Evolutionary conservation across 2,329 filamentous ascomycete genomes (phyloP), one percentile per base, ranked within the genome.

Genomic region (Hypomyces perniciosus): DNA sequence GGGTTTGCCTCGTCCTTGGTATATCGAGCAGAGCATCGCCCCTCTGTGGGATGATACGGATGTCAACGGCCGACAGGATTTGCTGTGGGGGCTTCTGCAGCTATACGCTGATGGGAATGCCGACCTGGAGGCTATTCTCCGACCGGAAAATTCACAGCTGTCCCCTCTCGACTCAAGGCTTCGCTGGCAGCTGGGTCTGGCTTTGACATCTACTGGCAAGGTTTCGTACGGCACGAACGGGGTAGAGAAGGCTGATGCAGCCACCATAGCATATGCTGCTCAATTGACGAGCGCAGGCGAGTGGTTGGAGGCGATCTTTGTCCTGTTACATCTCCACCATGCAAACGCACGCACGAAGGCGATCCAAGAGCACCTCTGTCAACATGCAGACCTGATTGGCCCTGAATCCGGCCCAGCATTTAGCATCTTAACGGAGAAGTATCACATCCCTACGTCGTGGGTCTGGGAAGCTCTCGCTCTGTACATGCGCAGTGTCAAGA

Each of bases 391-490:
- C 29, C 71, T 77, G 13, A 82, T 95, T 46, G 79, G 84, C 6
- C 72, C 77, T 3, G 77, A 84, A 45, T 72, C 76, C 7, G 76
- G 78, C 55, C 64, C 70, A 12, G 76, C 69, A 48, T 89, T 84
- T 67, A 72, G 69, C 8, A 76, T 78, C 10, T 72, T 93, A 26
- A 79, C 79, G 0, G 72, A 78, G 41, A 81, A 80, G 31, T 80
- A 91, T 48, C 79, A 81, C 56, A 80, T 97, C 39, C 90, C 92
- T 0, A 69, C 77, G 1, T 68, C 78, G 4, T 95, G 92, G 90
- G 77, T 97, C 46, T 95, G 88, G 83, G 82, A 89, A 53, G 89
- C 93, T 13, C 88, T 91, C 63, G 91, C 91, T 9, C 76, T 92
- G 10, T 86, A 86, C 67, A 90, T 90, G 69, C 86, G 88, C 54